Conservation (phyloP, 139 green algal species). For the Coccomyxa sp. region DNA sequence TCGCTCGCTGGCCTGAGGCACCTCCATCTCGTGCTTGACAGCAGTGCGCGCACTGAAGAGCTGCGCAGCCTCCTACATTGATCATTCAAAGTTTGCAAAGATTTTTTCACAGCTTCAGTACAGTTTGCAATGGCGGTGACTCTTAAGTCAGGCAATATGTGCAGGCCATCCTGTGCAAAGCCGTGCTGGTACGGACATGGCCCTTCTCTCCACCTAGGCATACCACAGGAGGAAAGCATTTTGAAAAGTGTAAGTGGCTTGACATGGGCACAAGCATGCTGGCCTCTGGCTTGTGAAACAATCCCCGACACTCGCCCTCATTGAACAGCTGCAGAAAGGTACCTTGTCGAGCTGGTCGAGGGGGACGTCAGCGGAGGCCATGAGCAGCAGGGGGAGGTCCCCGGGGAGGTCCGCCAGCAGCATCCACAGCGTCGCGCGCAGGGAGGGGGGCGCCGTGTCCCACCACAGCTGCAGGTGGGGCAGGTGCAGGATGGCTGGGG, state of each 20-base stretch:
- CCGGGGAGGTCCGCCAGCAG: constrained; percentile 81
- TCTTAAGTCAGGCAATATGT: too few species aligned
- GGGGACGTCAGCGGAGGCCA: constrained; percentile 68
- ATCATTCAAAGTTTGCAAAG: not conserved
- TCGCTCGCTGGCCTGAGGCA: constrained; percentile 18
- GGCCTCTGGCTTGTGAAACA: not conserved
- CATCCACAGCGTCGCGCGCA: constrained; percentile 73
- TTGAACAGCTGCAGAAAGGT: constrained; percentile 24
- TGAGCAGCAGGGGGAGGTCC: constrained; percentile 79
- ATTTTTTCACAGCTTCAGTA: not conserved
- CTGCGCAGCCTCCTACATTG: constrained; percentile 5
- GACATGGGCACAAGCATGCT: not conserved
- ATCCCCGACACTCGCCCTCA: not conserved
- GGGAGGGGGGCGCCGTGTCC: constrained; percentile 54
- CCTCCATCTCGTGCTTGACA: constrained; percentile 24
- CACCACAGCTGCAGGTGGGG: constrained; percentile 75
- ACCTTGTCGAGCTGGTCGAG: constrained; percentile 41
- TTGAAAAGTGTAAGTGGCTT: not conserved
- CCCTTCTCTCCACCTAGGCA: not conserved
- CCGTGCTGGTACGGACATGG: not conserved
- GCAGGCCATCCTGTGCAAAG: not conserved
- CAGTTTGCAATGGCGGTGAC: too few species aligned
- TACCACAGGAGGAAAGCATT: not conserved
- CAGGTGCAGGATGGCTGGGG: constrained; percentile 85
- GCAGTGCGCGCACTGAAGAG: constrained; percentile 24